Conservation (phyloP, 345 rosid genomes). For the Viola odorata region DNA sequence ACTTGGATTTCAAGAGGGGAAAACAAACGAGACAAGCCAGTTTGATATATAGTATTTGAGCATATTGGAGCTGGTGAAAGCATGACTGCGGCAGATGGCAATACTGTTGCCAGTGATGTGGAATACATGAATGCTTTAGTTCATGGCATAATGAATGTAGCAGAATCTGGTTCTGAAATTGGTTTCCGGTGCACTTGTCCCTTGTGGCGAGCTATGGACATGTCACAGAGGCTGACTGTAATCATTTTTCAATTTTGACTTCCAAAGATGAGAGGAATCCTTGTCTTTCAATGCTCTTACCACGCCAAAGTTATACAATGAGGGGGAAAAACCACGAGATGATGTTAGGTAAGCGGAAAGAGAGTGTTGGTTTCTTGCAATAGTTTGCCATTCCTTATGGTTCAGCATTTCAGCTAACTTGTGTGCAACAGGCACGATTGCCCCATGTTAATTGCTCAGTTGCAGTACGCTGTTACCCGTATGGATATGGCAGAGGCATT, state of each 20-base stretch:
- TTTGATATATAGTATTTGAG: conserved; percentile 64
- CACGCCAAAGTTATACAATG: conserved; percentile 82
- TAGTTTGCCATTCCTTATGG: neutral
- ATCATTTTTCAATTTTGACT: conserved; percentile 29
- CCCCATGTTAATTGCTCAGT: conserved; percentile 86
- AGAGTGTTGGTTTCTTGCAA: conserved; percentile 1
- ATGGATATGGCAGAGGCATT: conserved; percentile 56
- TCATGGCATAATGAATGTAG: conserved; percentile 37
- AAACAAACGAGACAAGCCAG: conserved; percentile 34
- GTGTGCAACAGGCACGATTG: conserved; percentile 52
- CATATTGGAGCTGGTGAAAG: conserved; percentile 50
- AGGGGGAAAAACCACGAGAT: conserved; percentile 52
- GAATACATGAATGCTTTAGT: conserved; percentile 49
- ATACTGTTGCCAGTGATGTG: conserved; percentile 16
- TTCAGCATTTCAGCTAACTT: conserved; percentile 7
- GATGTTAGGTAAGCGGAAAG: conserved; percentile 54
- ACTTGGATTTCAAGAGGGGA: conserved; percentile 72
- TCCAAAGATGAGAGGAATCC: conserved; percentile 30
- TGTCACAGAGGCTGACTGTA: conserved; percentile 31
- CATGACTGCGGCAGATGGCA: conserved; percentile 13
- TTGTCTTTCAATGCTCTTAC: conserved; percentile 39
- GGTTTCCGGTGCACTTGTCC: conserved; percentile 64
- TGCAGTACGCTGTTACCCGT: conserved; percentile 85
- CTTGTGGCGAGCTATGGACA: conserved; percentile 66
- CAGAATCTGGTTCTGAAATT: conserved; percentile 56